phyloP scores from a whole-genome alignment of 176 grass and related monocot genomes.

The Eragrostis nindensis region DNA sequence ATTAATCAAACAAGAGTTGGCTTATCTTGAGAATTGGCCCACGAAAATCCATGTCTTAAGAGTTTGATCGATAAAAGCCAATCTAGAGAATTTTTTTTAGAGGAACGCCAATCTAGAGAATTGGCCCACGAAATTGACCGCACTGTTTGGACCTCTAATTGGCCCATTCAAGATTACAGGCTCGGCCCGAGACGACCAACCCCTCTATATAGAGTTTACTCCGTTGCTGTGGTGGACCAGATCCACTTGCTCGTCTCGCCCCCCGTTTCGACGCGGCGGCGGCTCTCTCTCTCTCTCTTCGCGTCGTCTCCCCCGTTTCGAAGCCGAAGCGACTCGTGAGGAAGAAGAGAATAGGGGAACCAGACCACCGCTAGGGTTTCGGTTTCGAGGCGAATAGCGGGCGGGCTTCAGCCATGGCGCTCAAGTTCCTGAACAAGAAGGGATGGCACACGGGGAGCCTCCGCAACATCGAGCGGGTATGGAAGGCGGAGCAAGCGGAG shows the following conservation, averaged over 20 bases:
- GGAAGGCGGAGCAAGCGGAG: constrained; percentile 98
- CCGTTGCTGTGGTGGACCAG: no score
- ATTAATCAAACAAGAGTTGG: no score
- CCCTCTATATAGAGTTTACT: no score
- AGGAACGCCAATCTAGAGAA: not conserved
- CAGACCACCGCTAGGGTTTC: not conserved
- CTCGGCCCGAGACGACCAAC: not conserved
- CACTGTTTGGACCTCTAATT: no score
- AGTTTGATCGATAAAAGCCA: no score
- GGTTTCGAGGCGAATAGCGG: not conserved
- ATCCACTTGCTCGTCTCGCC: no score
- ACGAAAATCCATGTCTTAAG: no score
- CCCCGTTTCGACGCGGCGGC: not conserved
- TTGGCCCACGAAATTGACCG: not conserved
- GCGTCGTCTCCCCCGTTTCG: not conserved
- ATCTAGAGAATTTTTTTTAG: no score
- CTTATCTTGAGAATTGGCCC: not conserved
- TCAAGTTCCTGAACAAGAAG: constrained; percentile 99
- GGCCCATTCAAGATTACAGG: not conserved
- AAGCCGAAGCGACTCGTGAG: not conserved
- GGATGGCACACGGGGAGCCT: constrained; percentile 99
- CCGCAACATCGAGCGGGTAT: constrained; percentile 92
- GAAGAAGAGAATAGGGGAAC: constrained; percentile 12
- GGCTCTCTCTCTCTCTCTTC: not conserved
- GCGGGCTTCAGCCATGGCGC: constrained; percentile 56